phyloP scores from a whole-genome alignment of 31 red algal species.

The Porphyra umbilicalis region DNA sequence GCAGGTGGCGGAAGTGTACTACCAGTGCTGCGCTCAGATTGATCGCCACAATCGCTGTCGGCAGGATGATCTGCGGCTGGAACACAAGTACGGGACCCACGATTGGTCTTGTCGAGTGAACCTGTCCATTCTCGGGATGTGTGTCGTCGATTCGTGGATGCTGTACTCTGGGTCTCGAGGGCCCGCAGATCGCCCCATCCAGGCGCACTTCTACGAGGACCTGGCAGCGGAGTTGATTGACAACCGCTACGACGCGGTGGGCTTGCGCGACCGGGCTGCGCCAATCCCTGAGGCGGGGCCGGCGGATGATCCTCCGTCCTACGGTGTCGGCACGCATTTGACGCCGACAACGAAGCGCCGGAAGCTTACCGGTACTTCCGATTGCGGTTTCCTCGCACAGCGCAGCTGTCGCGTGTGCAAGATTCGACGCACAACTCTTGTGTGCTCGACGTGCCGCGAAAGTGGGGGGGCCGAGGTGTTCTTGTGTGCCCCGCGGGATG shows the following conservation, averaged over 20 bases:
- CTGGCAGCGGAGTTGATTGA: constrained; percentile 17
- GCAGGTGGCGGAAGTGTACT: constrained; percentile 7
- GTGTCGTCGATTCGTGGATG: constrained; percentile 12
- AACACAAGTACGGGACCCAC: constrained; percentile 12
- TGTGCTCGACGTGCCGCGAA: constrained; percentile 10
- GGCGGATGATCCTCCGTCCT: no score
- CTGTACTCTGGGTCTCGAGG: constrained; percentile 3
- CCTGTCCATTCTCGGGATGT: neutral
- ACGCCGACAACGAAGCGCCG: constrained; percentile 5
- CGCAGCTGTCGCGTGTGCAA: neutral
- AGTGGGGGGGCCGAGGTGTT: neutral
- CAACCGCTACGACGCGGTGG: constrained; percentile 1
- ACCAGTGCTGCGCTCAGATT: constrained; percentile 11
- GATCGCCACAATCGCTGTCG: constrained; percentile 25
- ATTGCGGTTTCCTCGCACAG: no score
- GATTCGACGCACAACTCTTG: neutral
- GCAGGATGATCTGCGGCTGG: constrained; percentile 15
- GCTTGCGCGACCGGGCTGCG: neutral
- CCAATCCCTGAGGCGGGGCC: neutral
- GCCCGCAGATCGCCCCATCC: no score
- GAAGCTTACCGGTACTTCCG: neutral
- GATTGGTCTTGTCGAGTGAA: constrained; percentile 14
- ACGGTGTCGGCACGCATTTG: constrained; percentile 8
- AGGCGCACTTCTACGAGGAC: constrained; percentile 11
- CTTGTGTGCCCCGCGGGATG: constrained; percentile 8